phyloP scores from a whole-genome alignment of 2,329 filamentous ascomycete genomes.

The Penicillium psychrosexuale region DNA sequence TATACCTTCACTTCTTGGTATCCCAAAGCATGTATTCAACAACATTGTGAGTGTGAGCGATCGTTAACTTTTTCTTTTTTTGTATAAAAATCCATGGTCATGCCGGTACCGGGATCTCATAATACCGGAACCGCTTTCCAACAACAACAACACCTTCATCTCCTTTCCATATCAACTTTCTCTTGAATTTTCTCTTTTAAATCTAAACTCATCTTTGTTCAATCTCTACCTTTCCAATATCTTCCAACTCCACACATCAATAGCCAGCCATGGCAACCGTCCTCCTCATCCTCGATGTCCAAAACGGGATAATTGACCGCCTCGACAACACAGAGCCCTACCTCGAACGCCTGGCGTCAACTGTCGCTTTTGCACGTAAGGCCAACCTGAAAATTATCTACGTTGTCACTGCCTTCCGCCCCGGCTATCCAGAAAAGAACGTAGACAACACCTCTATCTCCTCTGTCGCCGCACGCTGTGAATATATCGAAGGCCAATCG shows the following conservation, averaged over 20 bases:
- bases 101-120: slow-evolving; percentile 5
- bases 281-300: slow-evolving; percentile 38
- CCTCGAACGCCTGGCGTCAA: slow-evolving; percentile 22
- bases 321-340: slow-evolving; percentile 22
- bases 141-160: background rate
- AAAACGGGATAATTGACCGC: slow-evolving; percentile 29
- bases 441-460: slow-evolving; percentile 23
- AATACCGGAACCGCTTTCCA: background rate
- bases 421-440: slow-evolving; percentile 31
- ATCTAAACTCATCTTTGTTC: too few relatives aligned
- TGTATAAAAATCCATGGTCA: background rate
- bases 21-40: background rate
- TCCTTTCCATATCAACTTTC: background rate
- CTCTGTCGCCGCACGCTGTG: slow-evolving; percentile 15
- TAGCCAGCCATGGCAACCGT: slow-evolving; percentile 22
- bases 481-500: slow-evolving; percentile 25
- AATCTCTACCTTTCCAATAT: background rate
- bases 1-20: background rate
- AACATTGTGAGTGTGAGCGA: background rate
- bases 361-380: slow-evolving; percentile 25
- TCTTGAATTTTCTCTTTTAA: background rate
- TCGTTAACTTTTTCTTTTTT: background rate
- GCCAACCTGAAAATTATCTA: slow-evolving; percentile 32
- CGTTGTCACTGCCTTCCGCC: slow-evolving; percentile 34
- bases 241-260: background rate